These are phyloP conservation scores for Trichoderma arundinaceum DNA, from an alignment of 2,329 filamentous ascomycete genomes.

Conservation along the genomic window DNA sequence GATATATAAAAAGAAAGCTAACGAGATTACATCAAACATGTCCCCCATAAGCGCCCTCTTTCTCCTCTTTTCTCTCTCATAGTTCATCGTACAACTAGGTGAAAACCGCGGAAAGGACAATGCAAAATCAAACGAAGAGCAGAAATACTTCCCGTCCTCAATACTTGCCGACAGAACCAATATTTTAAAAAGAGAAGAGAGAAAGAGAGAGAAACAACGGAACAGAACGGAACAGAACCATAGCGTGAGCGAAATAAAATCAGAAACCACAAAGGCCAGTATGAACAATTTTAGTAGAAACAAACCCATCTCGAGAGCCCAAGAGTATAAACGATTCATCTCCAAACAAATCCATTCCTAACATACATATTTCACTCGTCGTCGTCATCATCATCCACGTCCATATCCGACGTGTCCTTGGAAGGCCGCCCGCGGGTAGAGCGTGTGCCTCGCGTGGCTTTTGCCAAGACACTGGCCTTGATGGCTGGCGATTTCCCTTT, in stretches of 20 bases:
- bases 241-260: not conserved
- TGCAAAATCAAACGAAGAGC: not conserved
- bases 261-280: not conserved
- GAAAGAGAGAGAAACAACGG: not conserved
- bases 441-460: constrained; percentile 36
- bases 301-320: not conserved
- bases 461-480: constrained; percentile 39
- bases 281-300: constrained; percentile 17
- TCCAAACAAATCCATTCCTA: constrained; percentile 25
- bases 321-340: constrained; percentile 16
- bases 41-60: not conserved
- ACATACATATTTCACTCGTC: constrained; percentile 29
- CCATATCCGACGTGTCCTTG: constrained; percentile 44
- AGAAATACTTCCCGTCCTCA: not conserved
- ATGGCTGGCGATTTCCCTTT: constrained; percentile 36
- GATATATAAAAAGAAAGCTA: constrained; percentile 11
- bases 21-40: constrained; percentile 5
- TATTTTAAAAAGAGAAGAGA: not conserved
- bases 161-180: not conserved
- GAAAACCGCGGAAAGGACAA: not conserved
- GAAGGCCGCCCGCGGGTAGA: constrained; percentile 37
- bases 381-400: constrained; percentile 43
- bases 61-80: not conserved
- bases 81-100: not conserved
- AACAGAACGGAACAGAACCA: not conserved